These are phyloP conservation scores for Pythium sp. DNA, from an alignment of 352 stramenopile genomes.

Conservation along the genomic window DNA sequence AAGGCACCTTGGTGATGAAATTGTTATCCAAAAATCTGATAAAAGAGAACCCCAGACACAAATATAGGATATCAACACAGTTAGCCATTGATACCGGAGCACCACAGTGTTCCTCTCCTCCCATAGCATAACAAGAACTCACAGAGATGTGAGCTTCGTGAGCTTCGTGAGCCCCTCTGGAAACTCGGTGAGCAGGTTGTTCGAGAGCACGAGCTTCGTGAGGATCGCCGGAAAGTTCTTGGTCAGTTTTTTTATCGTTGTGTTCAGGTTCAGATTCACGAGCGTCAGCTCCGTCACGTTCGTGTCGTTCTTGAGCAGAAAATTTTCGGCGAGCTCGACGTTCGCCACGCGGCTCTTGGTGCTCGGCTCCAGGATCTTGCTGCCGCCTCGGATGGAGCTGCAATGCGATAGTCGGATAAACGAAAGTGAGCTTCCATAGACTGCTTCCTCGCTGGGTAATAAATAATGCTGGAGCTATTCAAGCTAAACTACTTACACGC, in stretches of 20 bases:
- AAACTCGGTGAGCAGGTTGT: conserved; percentile 1
- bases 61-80: not conserved
- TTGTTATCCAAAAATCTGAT: conserved; percentile 3
- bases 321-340: not conserved
- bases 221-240: not conserved
- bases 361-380: not conserved
- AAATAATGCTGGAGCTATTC: not conserved
- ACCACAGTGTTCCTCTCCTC: not conserved
- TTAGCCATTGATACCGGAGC: not conserved
- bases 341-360: conserved; percentile 1
- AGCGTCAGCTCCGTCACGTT: conserved; percentile 4
- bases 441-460: not conserved
- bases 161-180: not conserved
- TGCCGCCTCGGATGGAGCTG: not conserved
- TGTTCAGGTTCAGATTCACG: conserved; percentile 6
- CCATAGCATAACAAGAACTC: not conserved
- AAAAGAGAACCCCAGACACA: not conserved
- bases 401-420: not conserved
- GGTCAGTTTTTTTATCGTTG: not conserved
- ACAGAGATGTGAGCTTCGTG: not conserved
- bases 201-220: conserved; percentile 5
- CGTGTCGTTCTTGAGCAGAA: conserved; percentile 5
- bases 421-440: not conserved
- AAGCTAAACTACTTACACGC: not conserved
- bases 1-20: conserved; percentile 4